phyloP scores from a whole-genome alignment of 2,329 filamentous ascomycete species.

The Penicillium sp. region DNA sequence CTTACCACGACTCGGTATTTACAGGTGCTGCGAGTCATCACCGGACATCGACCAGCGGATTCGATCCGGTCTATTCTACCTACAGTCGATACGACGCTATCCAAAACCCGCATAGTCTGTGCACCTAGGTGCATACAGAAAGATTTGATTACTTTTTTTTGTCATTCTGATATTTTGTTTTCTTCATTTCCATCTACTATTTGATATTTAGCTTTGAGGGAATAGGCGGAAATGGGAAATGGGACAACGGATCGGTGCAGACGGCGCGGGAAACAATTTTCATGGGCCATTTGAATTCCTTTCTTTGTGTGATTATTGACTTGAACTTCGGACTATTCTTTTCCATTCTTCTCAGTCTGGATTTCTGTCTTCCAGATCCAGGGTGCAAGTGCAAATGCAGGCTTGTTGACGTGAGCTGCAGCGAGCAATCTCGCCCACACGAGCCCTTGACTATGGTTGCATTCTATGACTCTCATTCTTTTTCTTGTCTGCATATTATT shows the following conservation, averaged over 20 bases:
- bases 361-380: slow-evolving; percentile 5
- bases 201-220: slow-evolving; percentile 3
- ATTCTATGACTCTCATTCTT: not conserved
- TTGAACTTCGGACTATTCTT: slow-evolving; percentile 4
- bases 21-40: slow-evolving; percentile 20
- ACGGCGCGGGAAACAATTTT: slow-evolving; percentile 30
- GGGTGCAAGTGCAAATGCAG: not conserved
- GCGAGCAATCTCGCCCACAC: too few species aligned
- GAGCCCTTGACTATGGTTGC: not conserved
- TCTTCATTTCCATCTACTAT: not conserved
- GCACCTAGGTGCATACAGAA: slow-evolving; percentile 25
- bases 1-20: slow-evolving; percentile 32
- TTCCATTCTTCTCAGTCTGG: slow-evolving; percentile 1
- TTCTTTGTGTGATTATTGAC: not conserved
- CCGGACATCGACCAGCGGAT: slow-evolving; percentile 26
- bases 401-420: slow-evolving; percentile 4
- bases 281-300: not conserved
- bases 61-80: slow-evolving; percentile 29
- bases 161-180: slow-evolving; percentile 6
- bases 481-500: slow-evolving; percentile 3
- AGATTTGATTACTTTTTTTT: slow-evolving; percentile 3
- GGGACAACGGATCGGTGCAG: slow-evolving; percentile 34
- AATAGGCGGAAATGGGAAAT: slow-evolving; percentile 17
- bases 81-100: slow-evolving; percentile 34
- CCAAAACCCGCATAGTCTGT: slow-evolving; percentile 32